Evolutionary conservation across 306 rosid genomes (phyloP), one percentile per base, ranked within the genome.

Genomic region (Canavalia ensiformis): DNA sequence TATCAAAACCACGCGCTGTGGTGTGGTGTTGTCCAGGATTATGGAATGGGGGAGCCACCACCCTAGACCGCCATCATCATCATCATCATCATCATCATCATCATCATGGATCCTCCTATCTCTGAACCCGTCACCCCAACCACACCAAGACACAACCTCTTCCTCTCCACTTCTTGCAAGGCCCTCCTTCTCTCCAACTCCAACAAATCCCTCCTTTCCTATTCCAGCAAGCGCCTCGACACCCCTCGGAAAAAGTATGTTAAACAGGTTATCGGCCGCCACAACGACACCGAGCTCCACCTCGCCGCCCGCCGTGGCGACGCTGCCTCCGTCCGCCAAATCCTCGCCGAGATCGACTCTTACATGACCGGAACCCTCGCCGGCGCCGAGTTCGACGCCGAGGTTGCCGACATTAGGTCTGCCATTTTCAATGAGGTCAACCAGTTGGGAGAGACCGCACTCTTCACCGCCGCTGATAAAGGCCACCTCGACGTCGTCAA

Each of bases 251-350:
- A 92, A 79, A 95, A 92, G 71, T 92, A 90, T 39, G 95, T 95
- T 79, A 90, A 83, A 82, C 97, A 95, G 78, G 97, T 92, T 77
- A 95, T 94, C 5, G 97, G 99, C 2, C 89, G 92, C 55, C 92
- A 90, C 78, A 89, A 92, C 6, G 97, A 95, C 78, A 92, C 97
- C 39, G 94, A 91, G 76, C 91, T 95, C 74, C 97, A 95, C 84
- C 88, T 95, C 79, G 99, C 93, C 11, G 95, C 90, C 0, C 89
- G 84, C 55, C 88, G 91, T 0, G 98, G 97, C 0, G 94, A 95
- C 49, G 76, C 65, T 39, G 68, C 78, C 0, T 82, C 87, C 12
- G 80, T 95, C 66, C 50, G 82, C 28, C 83, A 74, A 2, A 88
- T 91, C 74, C 68, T 90, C n/a, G 81, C 72, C 10, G 97, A 91